Conservation (phyloP, 768 basidiomycete species). For the Sistotremastrum niveocremeum region DNA sequence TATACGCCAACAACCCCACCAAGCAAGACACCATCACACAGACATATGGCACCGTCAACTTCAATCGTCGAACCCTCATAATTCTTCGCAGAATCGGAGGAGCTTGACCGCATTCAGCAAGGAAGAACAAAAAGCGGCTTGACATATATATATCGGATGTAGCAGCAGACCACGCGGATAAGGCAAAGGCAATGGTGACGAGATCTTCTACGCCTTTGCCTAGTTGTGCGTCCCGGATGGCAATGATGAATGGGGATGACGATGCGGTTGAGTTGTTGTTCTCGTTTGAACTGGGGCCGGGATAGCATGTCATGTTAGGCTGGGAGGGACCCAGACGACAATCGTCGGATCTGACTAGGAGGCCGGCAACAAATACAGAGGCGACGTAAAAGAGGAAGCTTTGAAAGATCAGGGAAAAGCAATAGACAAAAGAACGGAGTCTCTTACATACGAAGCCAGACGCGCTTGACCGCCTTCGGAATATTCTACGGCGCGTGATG, state of each 20-base stretch:
- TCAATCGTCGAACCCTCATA: too few species aligned
- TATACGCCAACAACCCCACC: neutral
- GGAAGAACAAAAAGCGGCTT: constrained; percentile 15
- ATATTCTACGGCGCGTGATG: neutral
- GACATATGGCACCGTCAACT: too few species aligned
- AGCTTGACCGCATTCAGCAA: constrained; percentile 20
- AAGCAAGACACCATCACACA: too few species aligned
- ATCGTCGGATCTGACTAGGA: neutral
- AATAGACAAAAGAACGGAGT: neutral
- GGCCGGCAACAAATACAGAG: constrained; percentile 1
- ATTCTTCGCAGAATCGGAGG: constrained; percentile 7
- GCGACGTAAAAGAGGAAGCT: constrained; percentile 2
- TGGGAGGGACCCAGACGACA: neutral
- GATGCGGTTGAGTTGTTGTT: neutral
- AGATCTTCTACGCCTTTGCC: neutral
- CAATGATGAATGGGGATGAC: constrained; percentile 2
- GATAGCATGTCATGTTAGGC: too few species aligned
- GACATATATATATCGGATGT: constrained; percentile 4
- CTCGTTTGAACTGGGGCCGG: too few species aligned
- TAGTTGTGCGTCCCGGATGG: neutral
- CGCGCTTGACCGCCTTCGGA: constrained; percentile 1
- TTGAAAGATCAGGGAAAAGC: too few species aligned
- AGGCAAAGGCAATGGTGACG: neutral
- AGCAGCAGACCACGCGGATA: constrained; percentile 2
- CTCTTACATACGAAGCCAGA: constrained; percentile 1